Percentiles rank a stretch among this genome's conserved stretches.
Evolutionary conservation across 306 rosid genomes (phyloP).

Genomic region (Vachellia collinsii): DNA sequence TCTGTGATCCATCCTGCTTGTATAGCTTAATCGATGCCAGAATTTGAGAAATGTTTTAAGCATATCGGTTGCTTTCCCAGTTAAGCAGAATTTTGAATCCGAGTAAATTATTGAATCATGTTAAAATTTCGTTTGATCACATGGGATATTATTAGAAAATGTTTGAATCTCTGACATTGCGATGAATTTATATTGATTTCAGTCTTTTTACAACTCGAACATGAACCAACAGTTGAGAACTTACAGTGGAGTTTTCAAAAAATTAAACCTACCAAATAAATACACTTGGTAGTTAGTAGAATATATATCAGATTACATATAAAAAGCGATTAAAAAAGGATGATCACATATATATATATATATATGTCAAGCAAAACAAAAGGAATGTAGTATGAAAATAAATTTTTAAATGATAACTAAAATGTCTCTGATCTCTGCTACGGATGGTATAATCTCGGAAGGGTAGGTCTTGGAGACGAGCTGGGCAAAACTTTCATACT

Average conservation of each 20-base stretch:
- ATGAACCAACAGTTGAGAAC: neutral
- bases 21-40: no score
- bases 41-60: no score
- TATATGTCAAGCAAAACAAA: neutral
- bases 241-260: neutral
- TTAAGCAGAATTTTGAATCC: no score
- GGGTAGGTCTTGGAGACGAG: slow-evolving; percentile 89
- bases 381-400: neutral
- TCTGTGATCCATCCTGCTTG: no score
- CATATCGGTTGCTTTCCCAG: no score
- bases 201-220: neutral
- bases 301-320: slow-evolving; percentile 29
- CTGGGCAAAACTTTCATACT: slow-evolving; percentile 84
- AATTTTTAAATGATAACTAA: slow-evolving; percentile 67
- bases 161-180: neutral
- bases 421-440: slow-evolving; percentile 69
- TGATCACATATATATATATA: neutral
- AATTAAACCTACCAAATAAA: slow-evolving; percentile 7
- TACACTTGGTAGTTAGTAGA: neutral
- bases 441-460: slow-evolving; percentile 62
- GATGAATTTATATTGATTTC: neutral
- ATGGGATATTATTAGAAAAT: neutral
- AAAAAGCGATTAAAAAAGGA: slow-evolving; percentile 1
- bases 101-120: no score
- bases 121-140: neutral